Evolutionary conservation across 495 filamentous ascomycete genomes (phyloP), one percentile per base, ranked within the genome.

Genomic region (Penicillium tannophilum): DNA sequence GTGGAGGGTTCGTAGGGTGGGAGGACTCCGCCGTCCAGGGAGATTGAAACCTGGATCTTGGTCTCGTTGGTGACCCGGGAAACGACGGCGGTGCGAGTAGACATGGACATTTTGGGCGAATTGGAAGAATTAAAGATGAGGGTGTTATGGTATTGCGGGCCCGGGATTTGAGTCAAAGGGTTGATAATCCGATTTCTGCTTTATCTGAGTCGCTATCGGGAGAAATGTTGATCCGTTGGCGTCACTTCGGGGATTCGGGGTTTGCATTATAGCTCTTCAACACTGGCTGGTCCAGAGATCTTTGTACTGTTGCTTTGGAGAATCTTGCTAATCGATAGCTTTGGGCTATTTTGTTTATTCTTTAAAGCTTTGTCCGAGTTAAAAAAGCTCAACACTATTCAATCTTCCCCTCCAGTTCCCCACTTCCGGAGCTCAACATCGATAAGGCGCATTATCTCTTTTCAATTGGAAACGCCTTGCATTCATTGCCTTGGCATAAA

Each of bases 41-140:
- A 93, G 56, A 98, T 81, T n/a, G 89, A 87, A 47, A 98, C 79
- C 66, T 90, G 83, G 74, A 98, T 94, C 72, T 95, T 95, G 69
- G 94, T 98, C 77, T 98, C 94, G 76, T 97, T 97, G 63, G 94
- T 98, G 75, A 88, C 83, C 69, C 94, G 91, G 44, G 87, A 84
- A 65, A 97, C 74, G 56, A 86, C 82, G 19, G 90, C 86, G 62
- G 86, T 91, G 63, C 93, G 90, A 33, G 76, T 72, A 41, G 73
- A 7, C 56, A 77, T 66, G 52, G 74, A 49, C 72, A 73, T 78
- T 50, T 28, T 63, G 56, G 8, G 17, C 11, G 41, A 19, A 57
- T 67, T 45, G 66, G 14, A 19, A 59, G 59, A 39, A 66, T 48
- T 43, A 30, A 44, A 33, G 39, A 46, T 28, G 44, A 17, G 50